These are phyloP conservation scores for Penicillium soppii DNA, from an alignment of 495 filamentous ascomycete genomes.

Conservation along the genomic window DNA sequence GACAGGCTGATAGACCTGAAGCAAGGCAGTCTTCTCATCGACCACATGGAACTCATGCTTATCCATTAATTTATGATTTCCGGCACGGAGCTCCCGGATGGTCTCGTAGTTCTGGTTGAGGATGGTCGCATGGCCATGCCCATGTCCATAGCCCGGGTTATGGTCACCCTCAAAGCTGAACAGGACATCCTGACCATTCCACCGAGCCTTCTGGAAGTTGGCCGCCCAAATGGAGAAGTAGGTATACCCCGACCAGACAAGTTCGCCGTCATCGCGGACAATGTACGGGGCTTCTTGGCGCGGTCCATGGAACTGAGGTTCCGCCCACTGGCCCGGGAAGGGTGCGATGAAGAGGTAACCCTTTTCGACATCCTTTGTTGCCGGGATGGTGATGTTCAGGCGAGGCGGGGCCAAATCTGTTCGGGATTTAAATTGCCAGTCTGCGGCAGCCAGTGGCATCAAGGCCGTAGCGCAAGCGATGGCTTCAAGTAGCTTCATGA, in stretches of 20 bases:
- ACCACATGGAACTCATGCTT: conserved; percentile 56
- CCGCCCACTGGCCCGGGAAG: conserved; percentile 42
- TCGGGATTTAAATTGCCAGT: conserved; percentile 58
- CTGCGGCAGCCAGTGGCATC: conserved; percentile 35
- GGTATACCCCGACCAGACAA: conserved; percentile 56
- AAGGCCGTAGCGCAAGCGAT: conserved; percentile 21
- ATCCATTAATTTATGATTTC: conserved; percentile 51
- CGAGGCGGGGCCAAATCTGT: conserved; percentile 55
- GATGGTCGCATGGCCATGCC: conserved; percentile 51
- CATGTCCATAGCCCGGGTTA: conserved; percentile 54
- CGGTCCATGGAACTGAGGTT: conserved; percentile 45
- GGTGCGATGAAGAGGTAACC: conserved; percentile 57
- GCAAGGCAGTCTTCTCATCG: conserved; percentile 39
- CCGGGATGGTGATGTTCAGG: conserved; percentile 56
- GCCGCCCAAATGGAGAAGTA: conserved; percentile 55
- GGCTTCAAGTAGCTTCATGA: conserved; percentile 36
- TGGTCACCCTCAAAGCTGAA: conserved; percentile 56
- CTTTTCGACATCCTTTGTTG: conserved; percentile 44
- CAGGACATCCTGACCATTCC: conserved; percentile 51
- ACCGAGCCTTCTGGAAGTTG: conserved; percentile 45
- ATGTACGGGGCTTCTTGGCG: conserved; percentile 57
- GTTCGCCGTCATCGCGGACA: conserved; percentile 52
- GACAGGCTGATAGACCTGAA: conserved; percentile 41
- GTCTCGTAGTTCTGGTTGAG: conserved; percentile 55
- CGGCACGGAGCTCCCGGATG: conserved; percentile 50